Evolutionary conservation across 2,329 filamentous ascomycete genomes (phyloP).

Genomic region (Aquanectria penicillioides): DNA sequence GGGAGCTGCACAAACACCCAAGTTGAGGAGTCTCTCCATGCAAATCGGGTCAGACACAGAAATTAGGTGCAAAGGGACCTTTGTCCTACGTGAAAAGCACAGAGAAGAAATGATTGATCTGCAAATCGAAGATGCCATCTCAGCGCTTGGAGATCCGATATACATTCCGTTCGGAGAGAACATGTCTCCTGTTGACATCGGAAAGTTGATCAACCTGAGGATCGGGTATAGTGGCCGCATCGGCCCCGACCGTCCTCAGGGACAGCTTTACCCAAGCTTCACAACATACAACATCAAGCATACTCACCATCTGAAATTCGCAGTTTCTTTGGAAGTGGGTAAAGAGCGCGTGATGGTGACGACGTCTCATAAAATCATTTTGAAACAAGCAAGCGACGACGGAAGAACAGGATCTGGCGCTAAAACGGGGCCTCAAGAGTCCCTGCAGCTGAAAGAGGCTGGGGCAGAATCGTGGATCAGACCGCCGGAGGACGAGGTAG

Average conservation of each 20-base stretch:
- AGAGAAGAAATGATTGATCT: slow-evolving; percentile 13
- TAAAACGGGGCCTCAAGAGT: not conserved
- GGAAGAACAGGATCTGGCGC: slow-evolving; percentile 10
- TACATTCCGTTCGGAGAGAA: slow-evolving; percentile 14
- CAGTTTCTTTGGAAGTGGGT: too few species aligned
- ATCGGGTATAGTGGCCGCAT: not conserved
- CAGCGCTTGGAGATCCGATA: not conserved
- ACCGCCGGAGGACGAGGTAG: slow-evolving; percentile 3
- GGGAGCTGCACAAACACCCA: slow-evolving; percentile 22
- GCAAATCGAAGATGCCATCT: not conserved
- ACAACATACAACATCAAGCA: slow-evolving; percentile 41
- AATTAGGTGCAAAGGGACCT: slow-evolving; percentile 15
- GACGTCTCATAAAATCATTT: not conserved
- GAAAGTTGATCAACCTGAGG: slow-evolving; percentile 7
- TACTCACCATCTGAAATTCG: slow-evolving; percentile 33
- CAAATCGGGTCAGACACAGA: slow-evolving; percentile 15
- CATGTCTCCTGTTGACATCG: slow-evolving; percentile 9
- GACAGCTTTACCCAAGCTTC: slow-evolving; percentile 30
- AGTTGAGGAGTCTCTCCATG: slow-evolving; percentile 22
- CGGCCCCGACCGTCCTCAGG: not conserved
- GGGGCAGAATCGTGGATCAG: slow-evolving; percentile 1
- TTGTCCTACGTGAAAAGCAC: not conserved
- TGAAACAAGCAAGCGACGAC: fast-evolving
- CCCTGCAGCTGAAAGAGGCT: not conserved
- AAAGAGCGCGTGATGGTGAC: too few species aligned